Evolutionary conservation across 805 yeast genomes (phyloP).

Genomic region (Starmerella khaoyaiensis): DNA sequence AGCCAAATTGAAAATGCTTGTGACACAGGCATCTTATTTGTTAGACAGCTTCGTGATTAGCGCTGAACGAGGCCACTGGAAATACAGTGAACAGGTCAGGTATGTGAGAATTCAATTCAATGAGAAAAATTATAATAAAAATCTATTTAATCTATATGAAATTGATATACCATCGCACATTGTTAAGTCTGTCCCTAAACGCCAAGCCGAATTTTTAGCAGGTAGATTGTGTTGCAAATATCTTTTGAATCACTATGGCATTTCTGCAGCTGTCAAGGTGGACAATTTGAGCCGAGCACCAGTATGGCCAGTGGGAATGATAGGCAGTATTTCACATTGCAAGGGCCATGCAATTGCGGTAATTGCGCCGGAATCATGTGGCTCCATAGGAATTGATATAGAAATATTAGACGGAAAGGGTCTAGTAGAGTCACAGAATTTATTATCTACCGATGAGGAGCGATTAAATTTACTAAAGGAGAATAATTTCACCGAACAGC

Average conservation of each 20-base stretch:
- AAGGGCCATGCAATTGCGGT: conserved; percentile 7
- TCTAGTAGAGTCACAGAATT: conserved; percentile 1
- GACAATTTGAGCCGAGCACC: conserved; percentile 6
- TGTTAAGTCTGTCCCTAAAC: conserved; percentile 2
- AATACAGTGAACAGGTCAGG: neutral
- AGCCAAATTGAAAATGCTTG: no score
- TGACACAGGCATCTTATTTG: neutral
- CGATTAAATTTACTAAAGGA: neutral
- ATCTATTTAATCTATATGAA: neutral
- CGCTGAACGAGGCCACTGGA: neutral
- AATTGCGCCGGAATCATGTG: neutral
- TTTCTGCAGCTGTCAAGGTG: neutral
- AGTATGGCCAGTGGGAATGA: conserved; percentile 7
- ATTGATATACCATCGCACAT: conserved; percentile 6
- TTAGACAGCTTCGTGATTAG: neutral
- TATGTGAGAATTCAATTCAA: conserved; percentile 3
- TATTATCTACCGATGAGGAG: conserved; percentile 1
- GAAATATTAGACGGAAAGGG: conserved; percentile 1
- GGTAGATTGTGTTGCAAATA: conserved; percentile 9
- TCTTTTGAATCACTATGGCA: neutral
- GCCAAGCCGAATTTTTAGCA: conserved; percentile 12
- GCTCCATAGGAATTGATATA: conserved; percentile 10
- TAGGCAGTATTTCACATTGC: conserved; percentile 13
- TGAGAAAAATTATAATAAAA: neutral
- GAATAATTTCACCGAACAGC: neutral